Evolutionary conservation across 1,284 basidiomycete species (phyloP), one percentile per base, ranked within the genome.

Genomic region (Veloboletus limbatus): DNA sequence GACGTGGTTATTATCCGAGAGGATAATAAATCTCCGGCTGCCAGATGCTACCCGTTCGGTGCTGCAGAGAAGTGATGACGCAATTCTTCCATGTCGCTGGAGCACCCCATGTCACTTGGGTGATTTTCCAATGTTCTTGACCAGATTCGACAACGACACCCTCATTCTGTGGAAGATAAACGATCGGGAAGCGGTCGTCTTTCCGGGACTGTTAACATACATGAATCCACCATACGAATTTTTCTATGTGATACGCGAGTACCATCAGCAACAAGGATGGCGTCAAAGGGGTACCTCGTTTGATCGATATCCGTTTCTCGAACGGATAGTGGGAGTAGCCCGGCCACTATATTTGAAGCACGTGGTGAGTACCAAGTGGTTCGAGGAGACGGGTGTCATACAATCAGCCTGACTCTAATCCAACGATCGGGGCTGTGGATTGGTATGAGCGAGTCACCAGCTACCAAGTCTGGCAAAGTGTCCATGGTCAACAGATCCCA

Each of bases 21-120:
- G n/a, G 48, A 43, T 34, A 54, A 45, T 60, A 70, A 31, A 76
- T 55, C 41, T 73, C 72, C 18, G 69, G 61, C 43, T 73, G 70
- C 71, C 74, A 75, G 28, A 59, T 57, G 20, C 66, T 59, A 13
- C 70, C 70, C 14, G 62, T 67, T 40, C 60, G 56, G 47, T 76
- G 74, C 7, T 65, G 53, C 37, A 76, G 48, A 25, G 59, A 55
- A 36, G 66, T 68, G 47, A 75, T 63, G 40, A 70, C 55, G 8
- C 70, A 53, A 30, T 67, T 57, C 30, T 56, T 49, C 65, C 65
- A 63, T 18, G 38, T 40, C 14, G 55, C 55, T 35, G 53, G 46
- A 48, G 33, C 36, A n/a, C 32, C 45, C 2, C 48, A 46, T 11
- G 31, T 24, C 24, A 36, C 18, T 32, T 37, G 45, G 14, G 43